Evolutionary conservation across 345 rosid genomes (phyloP).

Genomic region (Cardamine resedifolia): DNA sequence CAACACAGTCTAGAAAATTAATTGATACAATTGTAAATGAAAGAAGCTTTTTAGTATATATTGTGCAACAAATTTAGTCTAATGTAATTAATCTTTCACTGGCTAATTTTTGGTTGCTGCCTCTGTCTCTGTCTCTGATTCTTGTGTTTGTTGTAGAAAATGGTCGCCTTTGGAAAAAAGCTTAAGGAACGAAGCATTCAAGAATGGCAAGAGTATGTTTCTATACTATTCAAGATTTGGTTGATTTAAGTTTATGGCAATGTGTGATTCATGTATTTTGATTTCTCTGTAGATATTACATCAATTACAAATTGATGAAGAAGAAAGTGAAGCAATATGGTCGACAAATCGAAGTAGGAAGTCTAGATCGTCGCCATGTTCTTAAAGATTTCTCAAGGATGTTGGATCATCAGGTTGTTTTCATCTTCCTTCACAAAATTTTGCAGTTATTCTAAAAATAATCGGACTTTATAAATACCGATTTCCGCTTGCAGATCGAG

Average conservation of each 20-base stretch:
- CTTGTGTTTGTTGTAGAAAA: slow-evolving; percentile 27
- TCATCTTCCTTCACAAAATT: slow-evolving; percentile 15
- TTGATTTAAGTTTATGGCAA: neutral
- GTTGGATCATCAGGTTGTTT: slow-evolving; percentile 77
- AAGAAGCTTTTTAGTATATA: neutral
- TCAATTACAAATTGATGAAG: slow-evolving; percentile 93
- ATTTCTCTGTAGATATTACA: slow-evolving; percentile 58
- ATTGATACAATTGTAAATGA: neutral
- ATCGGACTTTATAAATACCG: neutral
- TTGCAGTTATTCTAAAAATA: neutral
- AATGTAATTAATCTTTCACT: neutral
- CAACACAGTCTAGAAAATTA: neutral
- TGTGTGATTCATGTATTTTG: slow-evolving; percentile 3
- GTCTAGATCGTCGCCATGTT: slow-evolving; percentile 70
- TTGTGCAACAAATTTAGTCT: neutral
- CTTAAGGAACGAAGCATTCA: slow-evolving; percentile 39
- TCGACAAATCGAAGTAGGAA: slow-evolving; percentile 72
- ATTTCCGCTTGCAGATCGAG: slow-evolving; percentile 61
- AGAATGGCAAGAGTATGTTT: slow-evolving; percentile 86
- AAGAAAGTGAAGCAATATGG: slow-evolving; percentile 81
- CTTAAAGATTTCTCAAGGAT: slow-evolving; percentile 96
- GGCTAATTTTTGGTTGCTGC: neutral
- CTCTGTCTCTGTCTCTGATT: slow-evolving; percentile 1
- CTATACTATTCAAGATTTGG: neutral
- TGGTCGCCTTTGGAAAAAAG: slow-evolving; percentile 38